Percentiles rank a stretch among this genome's conserved stretches.
Evolutionary conservation across 2,329 filamentous ascomycete species (phyloP).

Genomic region (Albophoma yamanashiensis): DNA sequence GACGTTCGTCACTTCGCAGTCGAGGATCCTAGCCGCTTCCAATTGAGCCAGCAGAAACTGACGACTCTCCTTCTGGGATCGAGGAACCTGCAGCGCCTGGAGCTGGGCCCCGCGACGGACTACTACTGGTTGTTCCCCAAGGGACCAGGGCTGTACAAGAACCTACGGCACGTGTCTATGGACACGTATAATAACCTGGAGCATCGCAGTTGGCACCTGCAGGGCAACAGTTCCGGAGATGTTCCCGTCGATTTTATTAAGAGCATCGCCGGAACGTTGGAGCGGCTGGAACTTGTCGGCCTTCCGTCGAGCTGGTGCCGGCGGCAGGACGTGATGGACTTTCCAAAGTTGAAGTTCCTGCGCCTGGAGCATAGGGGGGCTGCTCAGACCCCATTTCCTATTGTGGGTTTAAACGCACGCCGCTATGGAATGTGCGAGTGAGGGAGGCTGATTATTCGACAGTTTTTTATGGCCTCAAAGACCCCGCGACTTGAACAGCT

Average conservation of each 20-base stretch:
- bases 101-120: slow-evolving; percentile 8
- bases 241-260: slow-evolving; percentile 6
- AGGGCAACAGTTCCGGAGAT: neutral
- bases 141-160: slow-evolving; percentile 2
- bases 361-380: slow-evolving; percentile 11
- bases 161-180: slow-evolving; percentile 5
- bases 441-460: neutral
- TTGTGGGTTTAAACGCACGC: neutral
- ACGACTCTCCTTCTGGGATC: slow-evolving; percentile 14
- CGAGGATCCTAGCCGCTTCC: slow-evolving; percentile 12
- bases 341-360: slow-evolving; percentile 19
- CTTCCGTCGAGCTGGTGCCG: slow-evolving; percentile 10
- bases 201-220: slow-evolving; percentile 2
- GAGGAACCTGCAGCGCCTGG: slow-evolving; percentile 15
- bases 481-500: slow-evolving; percentile 21
- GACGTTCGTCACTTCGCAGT: slow-evolving; percentile 16
- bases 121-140: slow-evolving; percentile 1
- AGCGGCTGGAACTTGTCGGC: slow-evolving; percentile 11
- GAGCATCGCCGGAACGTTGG: slow-evolving; percentile 6
- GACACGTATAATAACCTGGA: slow-evolving; percentile 2
- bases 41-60: slow-evolving; percentile 18
- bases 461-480: slow-evolving; percentile 15
- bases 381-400: neutral
- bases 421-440: neutral
- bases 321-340: slow-evolving; percentile 4